Conservation (phyloP, 2,329 filamentous ascomycete genomes). For the Arthrinium puccinioides region DNA sequence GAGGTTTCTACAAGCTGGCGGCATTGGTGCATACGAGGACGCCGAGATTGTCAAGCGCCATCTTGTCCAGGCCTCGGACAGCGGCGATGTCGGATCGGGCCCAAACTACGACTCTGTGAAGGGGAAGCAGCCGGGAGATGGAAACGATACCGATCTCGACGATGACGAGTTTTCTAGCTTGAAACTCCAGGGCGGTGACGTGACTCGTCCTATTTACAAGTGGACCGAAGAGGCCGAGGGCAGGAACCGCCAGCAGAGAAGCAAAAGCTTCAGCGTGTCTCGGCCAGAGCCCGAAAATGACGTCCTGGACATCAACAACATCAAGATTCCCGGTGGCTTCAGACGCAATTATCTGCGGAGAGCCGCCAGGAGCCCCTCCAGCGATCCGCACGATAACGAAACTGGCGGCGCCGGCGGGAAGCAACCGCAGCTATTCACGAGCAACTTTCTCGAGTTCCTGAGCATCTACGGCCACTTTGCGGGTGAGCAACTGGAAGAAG, state of each 20-base stretch:
- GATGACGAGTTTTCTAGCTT: slow-evolving; percentile 90
- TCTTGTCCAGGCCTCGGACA: slow-evolving; percentile 62
- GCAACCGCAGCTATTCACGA: slow-evolving; percentile 67
- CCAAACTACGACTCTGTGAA: slow-evolving; percentile 35
- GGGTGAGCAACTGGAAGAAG: slow-evolving; percentile 92
- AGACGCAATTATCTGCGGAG: slow-evolving; percentile 82
- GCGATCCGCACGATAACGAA: slow-evolving; percentile 31
- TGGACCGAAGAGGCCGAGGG: slow-evolving; percentile 88
- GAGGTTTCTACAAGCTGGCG: slow-evolving; percentile 35
- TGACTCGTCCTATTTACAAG: slow-evolving; percentile 90
- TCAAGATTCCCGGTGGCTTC: slow-evolving; percentile 91
- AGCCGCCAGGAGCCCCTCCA: slow-evolving; percentile 56
- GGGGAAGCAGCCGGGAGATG: slow-evolving; percentile 41
- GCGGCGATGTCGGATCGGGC: slow-evolving; percentile 26
- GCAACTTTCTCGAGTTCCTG: slow-evolving; percentile 91
- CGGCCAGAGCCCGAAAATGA: slow-evolving; percentile 75
- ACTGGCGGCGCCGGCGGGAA: slow-evolving; percentile 26
- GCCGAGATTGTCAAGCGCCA: slow-evolving; percentile 88
- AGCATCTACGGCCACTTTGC: slow-evolving; percentile 96
- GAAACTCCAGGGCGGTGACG: slow-evolving; percentile 86
- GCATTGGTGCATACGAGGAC: slow-evolving; percentile 67
- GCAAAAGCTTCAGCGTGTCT: slow-evolving; percentile 78
- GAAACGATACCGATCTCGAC: slow-evolving; percentile 33
- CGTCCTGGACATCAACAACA: slow-evolving; percentile 76
- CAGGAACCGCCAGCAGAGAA: slow-evolving; percentile 62